Conservation (phyloP, 177 flowering plant species). For the Vitis hybrid region DNA sequence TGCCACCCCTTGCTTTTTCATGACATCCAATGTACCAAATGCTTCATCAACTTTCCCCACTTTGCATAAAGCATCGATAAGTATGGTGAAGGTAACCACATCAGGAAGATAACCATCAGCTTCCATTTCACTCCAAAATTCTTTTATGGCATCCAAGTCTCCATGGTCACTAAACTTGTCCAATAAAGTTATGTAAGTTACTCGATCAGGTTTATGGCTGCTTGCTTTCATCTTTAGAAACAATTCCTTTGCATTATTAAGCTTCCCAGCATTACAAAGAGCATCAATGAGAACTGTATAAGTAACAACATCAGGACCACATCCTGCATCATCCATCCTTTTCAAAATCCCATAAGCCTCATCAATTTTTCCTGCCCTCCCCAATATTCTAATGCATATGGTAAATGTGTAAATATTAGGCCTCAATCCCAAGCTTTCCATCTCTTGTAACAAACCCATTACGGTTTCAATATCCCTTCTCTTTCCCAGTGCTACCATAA, state of each 20-base stretch:
- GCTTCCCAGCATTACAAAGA: conserved; percentile 69
- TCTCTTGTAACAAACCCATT: conserved; percentile 65
- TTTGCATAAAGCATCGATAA: conserved; percentile 73
- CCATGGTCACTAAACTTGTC: conserved; percentile 70
- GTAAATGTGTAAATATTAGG: conserved; percentile 89
- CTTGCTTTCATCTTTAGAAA: conserved; percentile 67
- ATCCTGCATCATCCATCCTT: conserved; percentile 83
- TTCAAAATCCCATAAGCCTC: conserved; percentile 63
- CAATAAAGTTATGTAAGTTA: conserved; percentile 79
- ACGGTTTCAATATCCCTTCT: conserved; percentile 68
- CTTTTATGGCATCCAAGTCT: conserved; percentile 59
- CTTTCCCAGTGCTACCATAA: conserved; percentile 89
- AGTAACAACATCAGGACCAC: conserved; percentile 87
- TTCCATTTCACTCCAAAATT: conserved; percentile 78
- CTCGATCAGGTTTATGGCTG: conserved; percentile 78
- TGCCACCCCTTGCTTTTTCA: conserved; percentile 56
- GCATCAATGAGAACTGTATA: conserved; percentile 88
- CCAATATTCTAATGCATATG: conserved; percentile 84
- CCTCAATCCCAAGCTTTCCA: conserved; percentile 77
- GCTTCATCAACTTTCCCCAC: conserved; percentile 70
- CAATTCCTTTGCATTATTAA: conserved; percentile 61
- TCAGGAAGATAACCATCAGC: conserved; percentile 80
- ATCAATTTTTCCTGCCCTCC: conserved; percentile 73
- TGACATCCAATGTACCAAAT: conserved; percentile 50
- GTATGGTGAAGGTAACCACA: conserved; percentile 77